Conservation (phyloP, 352 stramenopile genomes). For the Thalassiosira livingstoniorum region DNA sequence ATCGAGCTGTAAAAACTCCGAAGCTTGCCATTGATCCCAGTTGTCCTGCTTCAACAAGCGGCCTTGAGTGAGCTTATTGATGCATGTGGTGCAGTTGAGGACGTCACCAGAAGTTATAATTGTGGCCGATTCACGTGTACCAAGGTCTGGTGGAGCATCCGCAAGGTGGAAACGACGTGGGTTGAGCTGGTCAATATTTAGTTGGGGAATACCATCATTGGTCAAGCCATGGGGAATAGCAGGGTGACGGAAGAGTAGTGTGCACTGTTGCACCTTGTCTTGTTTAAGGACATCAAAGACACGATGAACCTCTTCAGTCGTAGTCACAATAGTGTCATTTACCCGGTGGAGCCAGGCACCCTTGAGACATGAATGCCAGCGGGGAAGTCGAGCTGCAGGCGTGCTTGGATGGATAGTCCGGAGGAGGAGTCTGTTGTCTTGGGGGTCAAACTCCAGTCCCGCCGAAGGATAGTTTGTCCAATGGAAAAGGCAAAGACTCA, state of each 20-base stretch:
- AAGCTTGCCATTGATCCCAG: slow-evolving; percentile 48
- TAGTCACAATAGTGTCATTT: background rate
- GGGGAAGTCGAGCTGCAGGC: background rate
- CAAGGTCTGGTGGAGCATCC: too few relatives aligned
- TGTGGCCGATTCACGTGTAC: too few relatives aligned
- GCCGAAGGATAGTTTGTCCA: background rate
- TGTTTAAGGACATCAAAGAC: background rate
- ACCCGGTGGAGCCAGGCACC: slow-evolving; percentile 16
- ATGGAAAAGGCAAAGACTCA: background rate
- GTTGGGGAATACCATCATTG: too few relatives aligned
- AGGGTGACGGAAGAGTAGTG: slow-evolving; percentile 13
- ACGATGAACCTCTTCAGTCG: background rate
- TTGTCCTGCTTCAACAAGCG: slow-evolving; percentile 23
- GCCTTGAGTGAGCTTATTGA: slow-evolving; percentile 18
- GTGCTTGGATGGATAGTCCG: background rate
- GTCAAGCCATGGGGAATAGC: slow-evolving; percentile 25
- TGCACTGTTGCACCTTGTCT: background rate
- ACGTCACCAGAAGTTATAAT: too few relatives aligned
- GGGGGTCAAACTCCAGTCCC: background rate
- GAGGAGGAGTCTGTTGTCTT: background rate
- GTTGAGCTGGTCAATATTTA: too few relatives aligned
- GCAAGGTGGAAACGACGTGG: too few relatives aligned
- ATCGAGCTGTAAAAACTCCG: slow-evolving; percentile 52
- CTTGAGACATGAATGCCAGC: background rate
- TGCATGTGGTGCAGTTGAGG: background rate